phyloP scores from a whole-genome alignment of 495 filamentous ascomycete genomes.

The Aspergillus sclerotiicarbonarius region DNA sequence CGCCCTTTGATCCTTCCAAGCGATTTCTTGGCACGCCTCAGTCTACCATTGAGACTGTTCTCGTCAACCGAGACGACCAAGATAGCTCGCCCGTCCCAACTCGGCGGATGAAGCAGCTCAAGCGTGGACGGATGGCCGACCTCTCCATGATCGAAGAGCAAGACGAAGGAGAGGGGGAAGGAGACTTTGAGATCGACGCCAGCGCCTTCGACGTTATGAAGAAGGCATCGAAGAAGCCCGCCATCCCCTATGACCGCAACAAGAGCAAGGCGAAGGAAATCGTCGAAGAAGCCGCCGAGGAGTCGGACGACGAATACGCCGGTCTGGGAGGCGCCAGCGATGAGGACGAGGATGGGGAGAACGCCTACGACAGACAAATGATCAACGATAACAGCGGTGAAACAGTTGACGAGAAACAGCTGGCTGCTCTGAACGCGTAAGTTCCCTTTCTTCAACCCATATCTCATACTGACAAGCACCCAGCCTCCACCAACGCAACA shows the following conservation, averaged over 20 bases:
- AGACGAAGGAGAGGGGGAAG: constrained; percentile 31
- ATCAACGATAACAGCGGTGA: constrained; percentile 89
- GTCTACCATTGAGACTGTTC: constrained; percentile 70
- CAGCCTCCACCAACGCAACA: constrained; percentile 41
- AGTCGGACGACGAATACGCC: constrained; percentile 98
- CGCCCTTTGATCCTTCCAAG: constrained; percentile 53
- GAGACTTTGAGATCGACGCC: constrained; percentile 42
- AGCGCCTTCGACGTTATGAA: constrained; percentile 77
- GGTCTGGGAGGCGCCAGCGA: constrained; percentile 88
- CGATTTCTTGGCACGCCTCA: constrained; percentile 61
- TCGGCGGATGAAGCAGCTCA: constrained; percentile 59
- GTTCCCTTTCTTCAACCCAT: constrained; percentile 28
- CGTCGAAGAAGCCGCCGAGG: constrained; percentile 89
- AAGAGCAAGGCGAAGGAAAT: constrained; percentile 85
- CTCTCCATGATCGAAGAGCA: constrained; percentile 43
- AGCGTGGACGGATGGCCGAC: constrained; percentile 36
- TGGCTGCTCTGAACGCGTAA: constrained; percentile 88
- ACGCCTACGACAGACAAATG: constrained; percentile 67
- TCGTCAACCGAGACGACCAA: constrained; percentile 52
- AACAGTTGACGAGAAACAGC: constrained; percentile 68
- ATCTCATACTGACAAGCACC: constrained; percentile 18
- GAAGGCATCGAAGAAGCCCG: constrained; percentile 56
- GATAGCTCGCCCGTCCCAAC: constrained; percentile 60
- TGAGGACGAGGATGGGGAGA: constrained; percentile 75
- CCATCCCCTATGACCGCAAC: constrained; percentile 68